Evolutionary conservation across 1,284 basidiomycete genomes (phyloP).

Genomic region (Leccinum subfulvum): DNA sequence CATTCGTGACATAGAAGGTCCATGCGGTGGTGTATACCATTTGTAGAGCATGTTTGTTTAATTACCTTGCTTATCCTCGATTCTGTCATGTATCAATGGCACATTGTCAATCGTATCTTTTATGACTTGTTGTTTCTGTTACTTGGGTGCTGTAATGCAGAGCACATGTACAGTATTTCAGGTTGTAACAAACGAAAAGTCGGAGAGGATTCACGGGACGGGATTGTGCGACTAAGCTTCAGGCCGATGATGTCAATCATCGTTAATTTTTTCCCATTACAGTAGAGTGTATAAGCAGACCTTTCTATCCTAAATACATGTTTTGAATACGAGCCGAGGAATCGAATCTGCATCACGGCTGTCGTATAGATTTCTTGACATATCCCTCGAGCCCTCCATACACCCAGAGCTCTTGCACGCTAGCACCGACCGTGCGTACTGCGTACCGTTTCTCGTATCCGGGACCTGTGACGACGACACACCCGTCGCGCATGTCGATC

Average conservation of each 20-base stretch:
- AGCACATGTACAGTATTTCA: not conserved
- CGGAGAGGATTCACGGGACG: too few relatives aligned
- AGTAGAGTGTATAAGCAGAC: not conserved
- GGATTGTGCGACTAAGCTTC: too few relatives aligned
- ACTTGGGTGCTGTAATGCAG: not conserved
- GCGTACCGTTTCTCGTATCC: slow-evolving; percentile 58
- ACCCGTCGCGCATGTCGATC: slow-evolving; percentile 71
- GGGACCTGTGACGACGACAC: slow-evolving; percentile 51
- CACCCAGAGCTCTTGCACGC: slow-evolving; percentile 91
- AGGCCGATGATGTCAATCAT: too few relatives aligned
- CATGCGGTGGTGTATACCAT: slow-evolving; percentile 27
- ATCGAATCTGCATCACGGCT: slow-evolving; percentile 15
- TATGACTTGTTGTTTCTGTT: not conserved
- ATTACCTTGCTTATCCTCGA: not conserved
- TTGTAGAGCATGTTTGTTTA: slow-evolving; percentile 18
- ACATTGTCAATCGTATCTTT: not conserved
- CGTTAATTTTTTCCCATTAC: too few relatives aligned
- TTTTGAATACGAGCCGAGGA: not conserved
- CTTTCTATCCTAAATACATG: not conserved
- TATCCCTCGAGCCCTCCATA: slow-evolving; percentile 81
- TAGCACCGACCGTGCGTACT: slow-evolving; percentile 78
- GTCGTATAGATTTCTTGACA: slow-evolving; percentile 68
- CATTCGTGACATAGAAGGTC: slow-evolving; percentile 25
- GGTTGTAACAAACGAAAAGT: too few relatives aligned
- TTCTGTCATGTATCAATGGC: not conserved